Conservation (phyloP, 2,329 filamentous ascomycete species). For the Beauveria medogensis region DNA sequence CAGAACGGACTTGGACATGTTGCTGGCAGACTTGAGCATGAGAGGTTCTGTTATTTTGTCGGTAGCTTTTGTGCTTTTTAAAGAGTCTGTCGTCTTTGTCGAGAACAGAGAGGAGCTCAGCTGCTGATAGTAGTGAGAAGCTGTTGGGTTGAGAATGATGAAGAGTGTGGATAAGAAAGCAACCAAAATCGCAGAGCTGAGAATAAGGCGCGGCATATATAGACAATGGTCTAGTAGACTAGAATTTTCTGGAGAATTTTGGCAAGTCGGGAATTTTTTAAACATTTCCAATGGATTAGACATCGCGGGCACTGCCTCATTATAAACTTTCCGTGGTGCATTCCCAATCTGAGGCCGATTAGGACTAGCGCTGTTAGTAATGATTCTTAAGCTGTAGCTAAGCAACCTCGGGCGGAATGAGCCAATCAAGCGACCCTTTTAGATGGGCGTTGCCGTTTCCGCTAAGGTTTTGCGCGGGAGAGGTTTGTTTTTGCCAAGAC, state of each 20-base stretch:
- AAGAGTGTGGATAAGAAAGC: slow-evolving; percentile 30
- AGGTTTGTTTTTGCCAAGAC: too few relatives aligned
- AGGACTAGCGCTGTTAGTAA: slow-evolving; percentile 9
- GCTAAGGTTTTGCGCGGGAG: too few relatives aligned
- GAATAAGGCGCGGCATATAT: slow-evolving; percentile 32
- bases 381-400: slow-evolving; percentile 8
- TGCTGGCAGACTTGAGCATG: slow-evolving; percentile 31
- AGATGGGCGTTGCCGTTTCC: too few relatives aligned
- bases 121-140: slow-evolving; percentile 18
- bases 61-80: slow-evolving; percentile 6
- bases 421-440: not conserved
- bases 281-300: slow-evolving; percentile 15
- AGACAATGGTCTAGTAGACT: slow-evolving; percentile 12
- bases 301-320: slow-evolving; percentile 1
- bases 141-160: slow-evolving; percentile 20
- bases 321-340: not conserved
- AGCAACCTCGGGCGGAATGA: not conserved
- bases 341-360: not conserved
- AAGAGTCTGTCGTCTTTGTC: slow-evolving; percentile 6
- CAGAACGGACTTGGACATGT: slow-evolving; percentile 53
- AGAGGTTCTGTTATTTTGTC: slow-evolving; percentile 5
- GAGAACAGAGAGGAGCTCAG: slow-evolving; percentile 14
- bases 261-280: slow-evolving; percentile 8
- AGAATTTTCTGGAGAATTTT: slow-evolving; percentile 13
- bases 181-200: slow-evolving; percentile 27